Evolutionary conservation across 257 asterid species (phyloP).

Genomic region (Penstemon newberryi): DNA sequence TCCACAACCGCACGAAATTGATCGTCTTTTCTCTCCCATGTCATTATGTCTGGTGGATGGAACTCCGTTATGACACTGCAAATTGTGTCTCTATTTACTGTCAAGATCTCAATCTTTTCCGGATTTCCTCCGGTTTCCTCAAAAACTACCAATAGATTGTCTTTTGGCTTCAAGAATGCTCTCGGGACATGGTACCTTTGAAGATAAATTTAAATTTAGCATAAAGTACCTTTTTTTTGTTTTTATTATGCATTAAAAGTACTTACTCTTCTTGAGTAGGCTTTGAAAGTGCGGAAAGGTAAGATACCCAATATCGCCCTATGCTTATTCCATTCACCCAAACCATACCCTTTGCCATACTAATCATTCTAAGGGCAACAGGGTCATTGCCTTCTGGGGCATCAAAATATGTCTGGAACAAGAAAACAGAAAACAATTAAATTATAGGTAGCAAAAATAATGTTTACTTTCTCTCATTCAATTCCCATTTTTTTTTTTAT

Average conservation of each 20-base stretch:
- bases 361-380: slow-evolving; percentile 59
- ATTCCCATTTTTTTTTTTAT: background rate
- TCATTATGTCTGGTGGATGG: slow-evolving; percentile 48
- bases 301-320: slow-evolving; percentile 92
- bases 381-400: slow-evolving; percentile 77
- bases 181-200: slow-evolving; percentile 85
- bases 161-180: slow-evolving; percentile 61
- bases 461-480: background rate
- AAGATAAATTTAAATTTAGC: background rate
- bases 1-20: slow-evolving; percentile 32
- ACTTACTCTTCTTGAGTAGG: slow-evolving; percentile 87
- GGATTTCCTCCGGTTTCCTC: slow-evolving; percentile 87
- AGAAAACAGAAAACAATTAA: background rate
- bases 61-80: slow-evolving; percentile 63
- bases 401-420: slow-evolving; percentile 63
- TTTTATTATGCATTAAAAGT: background rate
- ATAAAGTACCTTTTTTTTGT: too few species aligned
- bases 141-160: slow-evolving; percentile 59
- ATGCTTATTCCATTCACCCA: slow-evolving; percentile 85
- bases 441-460: background rate
- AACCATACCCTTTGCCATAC: slow-evolving; percentile 81
- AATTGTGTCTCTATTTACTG: slow-evolving; percentile 77
- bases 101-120: slow-evolving; percentile 39
- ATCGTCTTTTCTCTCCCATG: slow-evolving; percentile 52
- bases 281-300: slow-evolving; percentile 61